Evolutionary conservation across 441 rosid genomes (phyloP).

Genomic region (Gossypium schwendimanii): DNA sequence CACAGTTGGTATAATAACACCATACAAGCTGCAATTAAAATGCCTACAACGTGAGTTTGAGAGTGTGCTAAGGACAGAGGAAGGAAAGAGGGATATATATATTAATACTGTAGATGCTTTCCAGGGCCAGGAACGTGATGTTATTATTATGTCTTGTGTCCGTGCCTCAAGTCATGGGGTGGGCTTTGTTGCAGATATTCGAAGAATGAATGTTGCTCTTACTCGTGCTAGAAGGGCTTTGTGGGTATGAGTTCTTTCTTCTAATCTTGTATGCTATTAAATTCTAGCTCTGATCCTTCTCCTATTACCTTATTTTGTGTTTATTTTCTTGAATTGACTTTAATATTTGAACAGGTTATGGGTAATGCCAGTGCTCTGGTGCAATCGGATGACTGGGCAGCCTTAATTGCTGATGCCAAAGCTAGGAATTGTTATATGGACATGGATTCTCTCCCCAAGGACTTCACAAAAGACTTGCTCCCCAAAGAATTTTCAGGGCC

Average conservation of each 20-base stretch:
- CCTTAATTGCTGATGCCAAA: slow-evolving; percentile 77
- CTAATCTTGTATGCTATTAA: not conserved
- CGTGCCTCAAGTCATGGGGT: slow-evolving; percentile 95
- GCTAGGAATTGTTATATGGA: slow-evolving; percentile 84
- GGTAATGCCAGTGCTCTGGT: slow-evolving; percentile 88
- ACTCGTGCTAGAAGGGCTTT: slow-evolving; percentile 96
- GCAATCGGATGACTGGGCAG: slow-evolving; percentile 93
- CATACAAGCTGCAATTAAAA: slow-evolving; percentile 93
- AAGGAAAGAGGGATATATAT: slow-evolving; percentile 85
- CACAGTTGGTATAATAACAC: slow-evolving; percentile 90
- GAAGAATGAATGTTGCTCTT: slow-evolving; percentile 98
- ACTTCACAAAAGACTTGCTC: slow-evolving; percentile 25
- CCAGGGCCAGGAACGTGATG: slow-evolving; percentile 99
- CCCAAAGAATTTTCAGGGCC: slow-evolving; percentile 26
- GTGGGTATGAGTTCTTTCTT: slow-evolving; percentile 52
- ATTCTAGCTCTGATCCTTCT: not conserved
- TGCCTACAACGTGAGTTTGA: slow-evolving; percentile 89
- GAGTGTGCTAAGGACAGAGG: slow-evolving; percentile 71
- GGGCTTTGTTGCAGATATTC: slow-evolving; percentile 94
- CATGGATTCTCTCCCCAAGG: slow-evolving; percentile 85
- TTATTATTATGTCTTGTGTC: slow-evolving; percentile 97
- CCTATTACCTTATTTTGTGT: not conserved
- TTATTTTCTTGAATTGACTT: not conserved
- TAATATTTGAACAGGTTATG: slow-evolving; percentile 60
- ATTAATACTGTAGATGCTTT: slow-evolving; percentile 98